phyloP scores from a whole-genome alignment of 441 rosid species.

The Pelargonium cotyledonis region DNA sequence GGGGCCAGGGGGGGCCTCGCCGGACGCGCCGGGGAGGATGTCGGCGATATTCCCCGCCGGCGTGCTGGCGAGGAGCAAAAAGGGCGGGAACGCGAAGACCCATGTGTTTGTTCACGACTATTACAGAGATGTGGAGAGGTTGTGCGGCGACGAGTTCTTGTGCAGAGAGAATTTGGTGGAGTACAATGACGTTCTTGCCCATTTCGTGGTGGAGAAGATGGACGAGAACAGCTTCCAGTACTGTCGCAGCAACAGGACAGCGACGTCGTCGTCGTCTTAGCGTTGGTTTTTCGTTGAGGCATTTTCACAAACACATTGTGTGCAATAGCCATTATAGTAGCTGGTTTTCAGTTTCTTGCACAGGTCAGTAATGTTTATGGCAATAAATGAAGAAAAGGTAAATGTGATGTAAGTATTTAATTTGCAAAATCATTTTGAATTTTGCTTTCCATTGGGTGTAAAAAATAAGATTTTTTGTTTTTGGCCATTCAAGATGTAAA shows the following conservation, averaged over 20 bases:
- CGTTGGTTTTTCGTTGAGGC: too few species aligned
- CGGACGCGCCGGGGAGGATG: slow-evolving; percentile 72
- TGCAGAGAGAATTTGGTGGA: slow-evolving; percentile 77
- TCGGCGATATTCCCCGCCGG: slow-evolving; percentile 83
- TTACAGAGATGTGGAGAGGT: slow-evolving; percentile 63
- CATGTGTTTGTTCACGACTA: slow-evolving; percentile 83
- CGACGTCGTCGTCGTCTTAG: slow-evolving; percentile 15
- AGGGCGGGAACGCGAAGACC: slow-evolving; percentile 67
- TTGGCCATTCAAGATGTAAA: too few species aligned
- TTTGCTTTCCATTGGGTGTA: too few species aligned
- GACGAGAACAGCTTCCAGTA: slow-evolving; percentile 47
- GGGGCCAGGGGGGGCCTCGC: slow-evolving; percentile 80
- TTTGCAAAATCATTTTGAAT: too few species aligned
- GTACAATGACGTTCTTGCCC: slow-evolving; percentile 57
- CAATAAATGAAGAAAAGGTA: too few species aligned
- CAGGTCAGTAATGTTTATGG: too few species aligned
- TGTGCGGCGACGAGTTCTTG: slow-evolving; percentile 78
- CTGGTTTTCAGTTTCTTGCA: too few species aligned
- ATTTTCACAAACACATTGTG: too few species aligned
- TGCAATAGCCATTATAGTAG: too few species aligned
- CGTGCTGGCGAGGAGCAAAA: slow-evolving; percentile 77
- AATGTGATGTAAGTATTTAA: too few species aligned
- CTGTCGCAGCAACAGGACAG: slow-evolving; percentile 32
- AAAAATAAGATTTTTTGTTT: too few species aligned
- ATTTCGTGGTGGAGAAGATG: slow-evolving; percentile 77